Evolutionary conservation across 768 basidiomycete genomes (phyloP), one percentile per base, ranked within the genome.

Genomic region (Termitomyces sp.): DNA sequence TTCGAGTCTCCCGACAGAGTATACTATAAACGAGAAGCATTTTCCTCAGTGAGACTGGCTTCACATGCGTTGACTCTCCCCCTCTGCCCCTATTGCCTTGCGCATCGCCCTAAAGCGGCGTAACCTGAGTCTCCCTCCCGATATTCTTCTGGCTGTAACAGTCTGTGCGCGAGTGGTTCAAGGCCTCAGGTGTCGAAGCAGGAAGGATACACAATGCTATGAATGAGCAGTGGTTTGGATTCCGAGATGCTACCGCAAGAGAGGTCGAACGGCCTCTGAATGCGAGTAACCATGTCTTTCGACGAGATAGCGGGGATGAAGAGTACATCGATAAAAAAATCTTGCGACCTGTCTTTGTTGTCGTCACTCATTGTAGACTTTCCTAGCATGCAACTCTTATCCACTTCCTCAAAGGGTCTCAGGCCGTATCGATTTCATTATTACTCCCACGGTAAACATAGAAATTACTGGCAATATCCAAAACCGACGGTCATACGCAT

Each of bases 391-490:
- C 42, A 64, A 72, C 25, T 66, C 68, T 7, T 75, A 75, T 56
- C 65, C 63, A 21, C 61, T 75, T 27, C 73, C 34, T 34, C 12
- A 56, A 25, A 12, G 61, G 67, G 59, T 75, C 11, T 61, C 58
- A 1, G 58, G 62, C 2, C 67, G 70, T 41, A 62, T 75, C 27
- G 73, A 75, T 47, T 59, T 72, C n/a, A n/a, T n/a, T 40, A 65
- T 75, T 8, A 70, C 63, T n/a, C 73, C 73, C 11, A 72, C 72
- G 3, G 64, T 75, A 2, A 67, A 73, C 25, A 67, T 67, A 10
- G 62, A 66, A 45, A 50, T 66, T 32, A 23, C 28, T 30, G 35
- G 41, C 4, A 14, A 28, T 19, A 16, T 30, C 37, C 25, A 17
- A 25, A 14, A 21, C 23, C 21, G 14, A 21, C 5, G 10, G 16